These are phyloP conservation scores for Oenanthe javanica DNA, from an alignment of 140 eudicot species.

Conservation along the genomic window DNA sequence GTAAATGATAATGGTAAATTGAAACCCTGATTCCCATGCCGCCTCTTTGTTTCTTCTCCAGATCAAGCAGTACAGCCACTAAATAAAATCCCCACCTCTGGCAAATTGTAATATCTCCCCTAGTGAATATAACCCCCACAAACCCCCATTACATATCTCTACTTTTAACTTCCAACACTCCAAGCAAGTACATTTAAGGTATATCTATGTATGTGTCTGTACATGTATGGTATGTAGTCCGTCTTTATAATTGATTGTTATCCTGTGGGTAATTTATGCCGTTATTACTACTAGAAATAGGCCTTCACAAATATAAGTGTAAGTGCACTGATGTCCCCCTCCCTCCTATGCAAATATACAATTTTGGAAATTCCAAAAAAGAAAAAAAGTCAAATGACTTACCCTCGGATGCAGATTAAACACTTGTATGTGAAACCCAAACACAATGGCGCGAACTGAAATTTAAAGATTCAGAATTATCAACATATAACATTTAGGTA, in stretches of 20 bases:
- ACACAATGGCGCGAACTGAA: conserved; percentile 63
- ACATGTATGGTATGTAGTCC: not conserved
- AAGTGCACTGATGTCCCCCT: not conserved
- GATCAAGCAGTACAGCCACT: not conserved
- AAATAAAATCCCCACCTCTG: not conserved
- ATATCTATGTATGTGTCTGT: not conserved
- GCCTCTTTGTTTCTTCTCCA: not conserved
- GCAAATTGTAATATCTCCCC: not conserved
- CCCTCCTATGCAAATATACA: not conserved
- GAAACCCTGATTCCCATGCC: not conserved
- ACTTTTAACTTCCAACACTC: not conserved
- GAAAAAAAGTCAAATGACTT: conserved; percentile 6
- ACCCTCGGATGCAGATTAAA: conserved; percentile 64
- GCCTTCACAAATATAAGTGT: not conserved
- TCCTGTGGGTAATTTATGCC: not conserved
- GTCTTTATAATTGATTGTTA: not conserved
- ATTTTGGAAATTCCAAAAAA: not conserved
- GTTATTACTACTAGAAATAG: not conserved
- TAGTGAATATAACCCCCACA: not conserved
- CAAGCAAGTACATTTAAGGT: not conserved
- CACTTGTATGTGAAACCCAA: conserved; percentile 61
- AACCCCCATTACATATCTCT: not conserved
- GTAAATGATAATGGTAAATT: not conserved
- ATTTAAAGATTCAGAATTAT: conserved; percentile 12
- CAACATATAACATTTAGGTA: not conserved